Base-by-base conservation (phyloP, 2,329 filamentous ascomycete species). In the Septoria petroselini region DNA sequence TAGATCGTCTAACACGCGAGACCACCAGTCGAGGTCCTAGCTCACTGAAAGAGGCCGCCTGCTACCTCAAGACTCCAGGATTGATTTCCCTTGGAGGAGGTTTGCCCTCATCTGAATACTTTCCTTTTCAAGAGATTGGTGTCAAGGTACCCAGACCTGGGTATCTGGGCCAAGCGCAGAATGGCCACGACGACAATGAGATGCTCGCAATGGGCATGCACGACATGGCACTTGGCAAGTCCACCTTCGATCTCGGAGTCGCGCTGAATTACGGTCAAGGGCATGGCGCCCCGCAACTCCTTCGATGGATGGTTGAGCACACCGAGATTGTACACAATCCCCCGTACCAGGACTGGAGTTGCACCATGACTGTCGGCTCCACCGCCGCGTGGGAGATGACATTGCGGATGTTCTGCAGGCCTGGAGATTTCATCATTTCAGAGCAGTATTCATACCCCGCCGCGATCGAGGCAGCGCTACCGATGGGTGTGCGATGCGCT, bases 251-350 rank as follows among this genome's bases (percentile, higher is more conserved):
- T 71, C 80, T 98, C 43, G 82, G 87, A 38, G 88, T 94, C 55
- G 86, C 86, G 1, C 83, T 96, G 67, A 97, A 98, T 72, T 98
- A 98, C 68, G 88, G 87, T 27, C 90, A 95, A 71, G 84, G 90
- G 7, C 83, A 83, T 14, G 93, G 93, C 14, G 82, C 88, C 8
- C 86, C 89, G 3, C 93, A 95, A 71, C 76, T 98, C 68, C 74
- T 96, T 55, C 84, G 93, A 53, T 97, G 87, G 73, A 77, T 97
- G 42, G 94, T 91, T 0, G 93, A 98, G 74, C 93, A 97, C 71
- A 95, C 91, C 0, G 91, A 98, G 72, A 82, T 97, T 48, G 83
- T 95, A 12, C 88, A 89, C 69, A 78, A 82, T 54, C 91, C 91
- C 12, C 88, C 88, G 0, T 97, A 97, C 67, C 79, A 84, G 41